phyloP scores from a whole-genome alignment of 106 monocot species.

The Agapanthus africanus region DNA sequence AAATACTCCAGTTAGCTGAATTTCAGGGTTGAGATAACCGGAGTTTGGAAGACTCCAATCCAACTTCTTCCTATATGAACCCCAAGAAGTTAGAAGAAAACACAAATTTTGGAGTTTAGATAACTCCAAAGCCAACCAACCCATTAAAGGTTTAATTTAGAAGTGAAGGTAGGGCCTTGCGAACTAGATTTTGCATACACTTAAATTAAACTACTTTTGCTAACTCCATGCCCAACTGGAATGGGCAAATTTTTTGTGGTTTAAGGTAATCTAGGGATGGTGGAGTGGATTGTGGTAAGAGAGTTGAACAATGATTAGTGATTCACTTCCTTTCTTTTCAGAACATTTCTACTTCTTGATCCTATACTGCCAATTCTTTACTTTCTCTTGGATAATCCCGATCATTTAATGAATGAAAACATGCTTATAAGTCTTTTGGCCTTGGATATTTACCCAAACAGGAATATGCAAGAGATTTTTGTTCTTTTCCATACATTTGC shows the following conservation, averaged over 20 bases:
- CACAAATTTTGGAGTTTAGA: too few species aligned
- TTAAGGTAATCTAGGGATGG: not conserved
- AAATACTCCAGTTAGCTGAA: too few species aligned
- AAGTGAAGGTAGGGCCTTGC: too few species aligned
- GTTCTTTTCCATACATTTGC: not conserved
- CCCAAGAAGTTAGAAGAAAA: too few species aligned
- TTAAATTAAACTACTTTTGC: not conserved
- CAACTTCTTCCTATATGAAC: too few species aligned
- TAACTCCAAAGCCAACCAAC: too few species aligned
- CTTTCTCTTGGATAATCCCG: not conserved
- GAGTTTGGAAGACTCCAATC: too few species aligned
- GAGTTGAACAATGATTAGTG: not conserved
- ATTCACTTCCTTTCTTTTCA: not conserved
- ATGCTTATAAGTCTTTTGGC: not conserved
- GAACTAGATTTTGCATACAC: too few species aligned
- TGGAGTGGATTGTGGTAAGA: not conserved
- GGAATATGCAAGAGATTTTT: too few species aligned
- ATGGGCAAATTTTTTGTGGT: not conserved
- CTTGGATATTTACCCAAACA: not conserved
- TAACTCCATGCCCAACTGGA: too few species aligned
- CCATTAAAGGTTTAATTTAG: too few species aligned
- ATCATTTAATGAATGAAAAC: not conserved
- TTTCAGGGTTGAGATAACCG: too few species aligned
- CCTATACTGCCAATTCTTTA: not conserved
- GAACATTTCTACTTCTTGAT: not conserved